Conservation (phyloP, 352 stramenopile species). For the Phytopythium mirpurense region DNA sequence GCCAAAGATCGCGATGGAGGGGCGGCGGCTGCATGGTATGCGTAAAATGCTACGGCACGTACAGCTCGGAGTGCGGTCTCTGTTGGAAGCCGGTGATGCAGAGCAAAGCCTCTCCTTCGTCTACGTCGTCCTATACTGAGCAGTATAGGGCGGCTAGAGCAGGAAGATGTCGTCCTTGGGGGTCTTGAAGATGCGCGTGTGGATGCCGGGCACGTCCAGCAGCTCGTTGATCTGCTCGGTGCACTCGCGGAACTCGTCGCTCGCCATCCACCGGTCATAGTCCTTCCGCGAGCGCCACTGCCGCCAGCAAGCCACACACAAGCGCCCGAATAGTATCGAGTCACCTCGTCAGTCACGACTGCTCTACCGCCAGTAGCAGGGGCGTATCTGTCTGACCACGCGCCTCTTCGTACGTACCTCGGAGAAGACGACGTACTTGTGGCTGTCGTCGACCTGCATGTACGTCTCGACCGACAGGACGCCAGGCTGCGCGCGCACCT, state of each 20-base stretch:
- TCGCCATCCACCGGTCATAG: conserved; percentile 76
- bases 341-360: too few species aligned
- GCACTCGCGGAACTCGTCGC: conserved; percentile 73
- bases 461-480: conserved; percentile 77
- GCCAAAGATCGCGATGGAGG: conserved; percentile 1
- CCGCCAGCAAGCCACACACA: background rate
- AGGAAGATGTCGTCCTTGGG: conserved; percentile 84
- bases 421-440: conserved; percentile 88
- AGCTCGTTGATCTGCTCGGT: conserved; percentile 82
- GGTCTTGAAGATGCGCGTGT: conserved; percentile 76
- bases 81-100: too few species aligned
- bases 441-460: conserved; percentile 66
- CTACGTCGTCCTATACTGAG: too few species aligned
- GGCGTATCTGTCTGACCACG: too few species aligned
- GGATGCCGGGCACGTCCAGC: conserved; percentile 73
- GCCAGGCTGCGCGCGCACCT: conserved; percentile 68
- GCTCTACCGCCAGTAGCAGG: too few species aligned
- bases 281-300: conserved; percentile 78
- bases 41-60: too few species aligned
- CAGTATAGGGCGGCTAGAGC: too few species aligned
- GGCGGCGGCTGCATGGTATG: too few species aligned
- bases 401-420: too few species aligned
- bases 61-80: too few species aligned
- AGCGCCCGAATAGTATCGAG: background rate
- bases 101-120: too few species aligned